These are phyloP conservation scores for Lactarius trivialis DNA, from an alignment of 768 basidiomycete species.

Conservation along the genomic window DNA sequence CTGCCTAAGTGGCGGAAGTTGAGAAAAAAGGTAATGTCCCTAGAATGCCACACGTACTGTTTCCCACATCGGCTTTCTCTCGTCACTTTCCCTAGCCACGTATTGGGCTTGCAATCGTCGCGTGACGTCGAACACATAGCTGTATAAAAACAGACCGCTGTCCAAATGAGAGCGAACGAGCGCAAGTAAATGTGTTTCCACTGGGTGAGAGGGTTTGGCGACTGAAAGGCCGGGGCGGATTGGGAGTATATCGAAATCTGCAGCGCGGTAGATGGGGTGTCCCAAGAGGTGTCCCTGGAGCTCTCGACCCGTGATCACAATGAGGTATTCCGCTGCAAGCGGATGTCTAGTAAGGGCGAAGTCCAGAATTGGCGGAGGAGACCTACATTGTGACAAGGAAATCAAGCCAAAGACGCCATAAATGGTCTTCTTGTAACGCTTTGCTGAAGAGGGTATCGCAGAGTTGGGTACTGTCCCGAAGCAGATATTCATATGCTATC, in stretches of 20 bases:
- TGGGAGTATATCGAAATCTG: conserved; percentile 88
- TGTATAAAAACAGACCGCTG: conserved; percentile 80
- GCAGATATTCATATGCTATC: background rate
- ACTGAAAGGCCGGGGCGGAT: conserved; percentile 65
- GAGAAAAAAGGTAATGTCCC: background rate
- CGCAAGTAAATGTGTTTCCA: conserved; percentile 81
- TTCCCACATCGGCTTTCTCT: conserved; percentile 64
- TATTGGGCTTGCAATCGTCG: conserved; percentile 81
- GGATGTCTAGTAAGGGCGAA: background rate
- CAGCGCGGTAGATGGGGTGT: conserved; percentile 82
- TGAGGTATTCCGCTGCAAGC: conserved; percentile 79
- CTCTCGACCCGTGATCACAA: conserved; percentile 80
- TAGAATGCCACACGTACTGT: conserved; percentile 43
- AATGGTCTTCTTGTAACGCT: conserved; percentile 56
- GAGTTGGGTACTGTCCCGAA: conserved; percentile 17
- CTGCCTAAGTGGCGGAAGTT: conserved; percentile 46
- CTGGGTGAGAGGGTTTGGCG: conserved; percentile 67
- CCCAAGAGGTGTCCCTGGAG: conserved; percentile 73
- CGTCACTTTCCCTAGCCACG: conserved; percentile 45
- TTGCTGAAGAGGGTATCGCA: conserved; percentile 44
- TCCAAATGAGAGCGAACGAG: conserved; percentile 81
- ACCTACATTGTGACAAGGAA: conserved; percentile 66
- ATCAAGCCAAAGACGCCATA: conserved; percentile 75
- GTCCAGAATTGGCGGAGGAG: background rate
- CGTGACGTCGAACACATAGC: conserved; percentile 87